Evolutionary conservation across 2,329 filamentous ascomycete genomes (phyloP), one percentile per base, ranked within the genome.

Genomic region (Phaeomoniella chlamydospora): DNA sequence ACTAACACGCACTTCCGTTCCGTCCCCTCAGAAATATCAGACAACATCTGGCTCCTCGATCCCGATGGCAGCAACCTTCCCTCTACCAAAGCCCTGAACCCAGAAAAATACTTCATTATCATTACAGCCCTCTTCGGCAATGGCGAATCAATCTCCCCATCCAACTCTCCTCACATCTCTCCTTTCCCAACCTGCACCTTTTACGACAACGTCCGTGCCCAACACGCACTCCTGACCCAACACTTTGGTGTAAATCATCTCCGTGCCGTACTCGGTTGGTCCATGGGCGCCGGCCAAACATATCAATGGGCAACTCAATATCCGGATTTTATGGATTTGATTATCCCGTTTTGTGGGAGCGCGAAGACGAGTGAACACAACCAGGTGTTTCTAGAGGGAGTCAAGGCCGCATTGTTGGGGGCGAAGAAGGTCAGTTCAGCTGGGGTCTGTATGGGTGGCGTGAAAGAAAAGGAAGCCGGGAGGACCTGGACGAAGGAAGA

Each of bases 31-130:
- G 61, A 57, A 2, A 81, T 87, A 42, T 60, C 66, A 2, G 76
- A 82, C 48, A 87, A 87, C 41, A 66, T 80, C 50, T 86, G 81
- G 81, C 68, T 87, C 9, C 67, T 83, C 30, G 77, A 78, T 10
- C 53, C 68, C 4, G 67, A 6, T 9, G 22, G 22, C 6, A 6
- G n/a, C 6, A 6, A 26, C n/a, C 22, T 26, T 26, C 22, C 22
- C 6, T 26, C 22, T 26, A 26, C 73, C 44, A 81, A 74, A 51
- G 69, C 75, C 0, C 62, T 87, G 31, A 69, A 69, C 41, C 79
- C 80, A 0, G 59, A 62, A 11, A 66, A 73, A 33, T 80, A 77
- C 56, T 80, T 72, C 55, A 80, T 82, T 39, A 69, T 83, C 46
- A 70, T 82, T 42, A 65, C 73, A 1, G 78, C 77, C 0, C 61